Conservation (phyloP, 1,284 basidiomycete species). For the Xanthoconium separans region DNA sequence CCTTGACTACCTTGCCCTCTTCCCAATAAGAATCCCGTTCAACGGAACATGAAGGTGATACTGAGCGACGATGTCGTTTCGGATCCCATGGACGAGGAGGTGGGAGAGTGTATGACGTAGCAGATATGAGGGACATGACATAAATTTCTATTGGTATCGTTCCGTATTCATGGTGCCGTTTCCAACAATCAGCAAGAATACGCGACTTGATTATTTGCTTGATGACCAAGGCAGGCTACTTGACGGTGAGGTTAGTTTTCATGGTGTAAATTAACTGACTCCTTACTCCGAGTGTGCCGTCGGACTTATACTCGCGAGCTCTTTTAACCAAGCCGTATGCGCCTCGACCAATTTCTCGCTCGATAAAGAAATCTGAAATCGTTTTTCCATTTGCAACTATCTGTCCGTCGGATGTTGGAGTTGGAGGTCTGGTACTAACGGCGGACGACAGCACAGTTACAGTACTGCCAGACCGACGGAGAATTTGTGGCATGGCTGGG, state of each 20-base stretch:
- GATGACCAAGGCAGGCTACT: slow-evolving; percentile 78
- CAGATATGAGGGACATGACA: slow-evolving; percentile 90
- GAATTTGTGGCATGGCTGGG: slow-evolving; percentile 54
- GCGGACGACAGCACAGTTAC: slow-evolving; percentile 60
- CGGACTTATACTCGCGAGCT: slow-evolving; percentile 73
- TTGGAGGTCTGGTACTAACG: slow-evolving; percentile 60
- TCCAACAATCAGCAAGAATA: slow-evolving; percentile 99
- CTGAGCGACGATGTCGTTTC: slow-evolving; percentile 37
- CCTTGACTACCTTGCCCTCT: slow-evolving; percentile 69
- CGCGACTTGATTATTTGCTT: slow-evolving; percentile 99
- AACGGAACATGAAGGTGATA: slow-evolving; percentile 7
- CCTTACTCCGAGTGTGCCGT: slow-evolving; percentile 82
- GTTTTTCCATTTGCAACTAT: slow-evolving; percentile 58
- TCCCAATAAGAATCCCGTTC: slow-evolving; percentile 50
- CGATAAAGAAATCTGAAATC: slow-evolving; percentile 79
- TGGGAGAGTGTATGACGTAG: slow-evolving; percentile 71
- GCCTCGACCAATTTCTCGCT: slow-evolving; percentile 90
- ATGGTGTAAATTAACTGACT: slow-evolving; percentile 2
- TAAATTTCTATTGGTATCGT: slow-evolving; percentile 99
- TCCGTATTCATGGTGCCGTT: slow-evolving; percentile 91
- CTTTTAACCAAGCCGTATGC: slow-evolving; percentile 96
- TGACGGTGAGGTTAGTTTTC: slow-evolving; percentile 18
- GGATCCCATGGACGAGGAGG: slow-evolving; percentile 81
- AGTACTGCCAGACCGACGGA: slow-evolving; percentile 59
- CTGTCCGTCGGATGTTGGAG: slow-evolving; percentile 49